Conservation (phyloP, 2,329 filamentous ascomycete species). For the Apiospora rasikravindrae region DNA sequence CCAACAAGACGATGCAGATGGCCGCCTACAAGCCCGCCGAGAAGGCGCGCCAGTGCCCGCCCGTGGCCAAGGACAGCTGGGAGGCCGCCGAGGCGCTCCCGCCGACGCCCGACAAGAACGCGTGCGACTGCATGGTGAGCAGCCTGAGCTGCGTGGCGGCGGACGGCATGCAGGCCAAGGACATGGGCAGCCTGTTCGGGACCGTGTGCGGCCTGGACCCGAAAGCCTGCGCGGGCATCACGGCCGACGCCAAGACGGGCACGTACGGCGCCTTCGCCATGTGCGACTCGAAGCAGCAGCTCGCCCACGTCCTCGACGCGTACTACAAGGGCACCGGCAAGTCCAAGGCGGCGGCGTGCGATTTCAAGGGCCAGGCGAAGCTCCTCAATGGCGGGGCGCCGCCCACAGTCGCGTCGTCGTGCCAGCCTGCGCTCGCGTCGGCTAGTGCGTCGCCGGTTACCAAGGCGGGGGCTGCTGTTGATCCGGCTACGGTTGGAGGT, state of each 20-base stretch:
- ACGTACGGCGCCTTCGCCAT: constrained; percentile 65
- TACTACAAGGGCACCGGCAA: constrained; percentile 56
- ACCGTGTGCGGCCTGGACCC: constrained; percentile 45
- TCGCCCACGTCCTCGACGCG: constrained; percentile 61
- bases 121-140: constrained; percentile 72
- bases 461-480: not conserved
- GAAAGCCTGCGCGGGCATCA: constrained; percentile 58
- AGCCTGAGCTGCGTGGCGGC: constrained; percentile 66
- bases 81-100: constrained; percentile 64
- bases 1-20: constrained; percentile 51
- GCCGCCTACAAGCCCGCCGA: constrained; percentile 65
- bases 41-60: constrained; percentile 64
- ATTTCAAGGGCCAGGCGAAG: constrained; percentile 60
- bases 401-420: constrained; percentile 21
- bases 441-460: constrained; percentile 8
- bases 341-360: constrained; percentile 51
- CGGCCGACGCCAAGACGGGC: constrained; percentile 55
- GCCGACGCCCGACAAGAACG: constrained; percentile 68
- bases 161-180: constrained; percentile 51
- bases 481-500: not conserved
- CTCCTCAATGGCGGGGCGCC: constrained; percentile 34
- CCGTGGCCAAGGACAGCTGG: constrained; percentile 56
- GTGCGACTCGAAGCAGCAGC: constrained; percentile 61
- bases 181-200: constrained; percentile 51
- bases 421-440: constrained; percentile 2